A percentile compares a stretch with the other conserved stretches of the same genome.
These are phyloP conservation scores for Mycena maculata DNA, from an alignment of 768 basidiomycete species.

Conservation along the genomic window DNA sequence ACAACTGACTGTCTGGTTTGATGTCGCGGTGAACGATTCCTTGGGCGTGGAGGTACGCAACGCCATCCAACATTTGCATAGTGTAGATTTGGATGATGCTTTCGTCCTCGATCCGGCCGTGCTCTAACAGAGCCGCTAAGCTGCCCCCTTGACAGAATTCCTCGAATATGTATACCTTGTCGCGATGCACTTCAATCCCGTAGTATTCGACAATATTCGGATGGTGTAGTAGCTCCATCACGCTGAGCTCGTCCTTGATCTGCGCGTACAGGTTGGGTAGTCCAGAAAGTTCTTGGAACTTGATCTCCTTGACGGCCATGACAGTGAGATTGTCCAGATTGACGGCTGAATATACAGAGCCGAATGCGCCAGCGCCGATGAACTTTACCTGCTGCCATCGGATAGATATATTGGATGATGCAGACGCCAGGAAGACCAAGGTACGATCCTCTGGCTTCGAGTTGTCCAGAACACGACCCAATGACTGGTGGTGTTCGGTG, in stretches of 20 bases:
- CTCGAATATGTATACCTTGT: constrained; percentile 99
- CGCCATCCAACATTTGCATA: constrained; percentile 95
- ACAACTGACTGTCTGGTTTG: constrained; percentile 93
- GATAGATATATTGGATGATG: constrained; percentile 94
- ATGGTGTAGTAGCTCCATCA: constrained; percentile 98
- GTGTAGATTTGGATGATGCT: constrained; percentile 95
- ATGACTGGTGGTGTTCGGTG: constrained; percentile 71
- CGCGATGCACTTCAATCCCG: constrained; percentile 98
- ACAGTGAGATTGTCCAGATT: constrained; percentile 95
- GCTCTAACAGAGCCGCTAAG: constrained; percentile 86
- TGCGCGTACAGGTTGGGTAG: constrained; percentile 90
- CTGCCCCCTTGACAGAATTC: constrained; percentile 98
- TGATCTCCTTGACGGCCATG: constrained; percentile 99
- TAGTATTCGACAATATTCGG: constrained; percentile 99
- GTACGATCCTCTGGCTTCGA: constrained; percentile 95
- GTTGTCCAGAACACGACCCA: constrained; percentile 94
- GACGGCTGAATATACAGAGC: constrained; percentile 98
- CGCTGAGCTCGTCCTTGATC: constrained; percentile 94
- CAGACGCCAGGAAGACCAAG: constrained; percentile 92
- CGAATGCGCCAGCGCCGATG: constrained; percentile 98
- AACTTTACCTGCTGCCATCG: constrained; percentile 99
- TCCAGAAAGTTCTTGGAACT: constrained; percentile 93
- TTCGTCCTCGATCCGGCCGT: constrained; percentile 97
- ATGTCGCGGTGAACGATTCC: constrained; percentile 96
- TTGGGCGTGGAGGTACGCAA: constrained; percentile 92